Conservation (phyloP, 805 yeast species). For the Debaryomyces hansenii region DNA sequence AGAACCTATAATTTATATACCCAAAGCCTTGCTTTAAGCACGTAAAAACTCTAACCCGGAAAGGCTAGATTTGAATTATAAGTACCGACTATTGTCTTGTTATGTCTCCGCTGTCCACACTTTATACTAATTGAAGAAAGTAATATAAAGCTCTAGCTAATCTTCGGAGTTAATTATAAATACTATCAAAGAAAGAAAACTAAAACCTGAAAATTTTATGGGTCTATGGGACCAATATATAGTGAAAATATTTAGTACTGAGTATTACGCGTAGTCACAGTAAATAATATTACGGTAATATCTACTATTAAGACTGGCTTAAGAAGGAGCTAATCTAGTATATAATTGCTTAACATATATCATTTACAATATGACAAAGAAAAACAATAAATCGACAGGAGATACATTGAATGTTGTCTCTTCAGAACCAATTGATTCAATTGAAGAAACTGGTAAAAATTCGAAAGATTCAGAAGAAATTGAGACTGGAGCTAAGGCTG, state of each 20-base stretch:
- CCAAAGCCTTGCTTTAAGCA: background rate
- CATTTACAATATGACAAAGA: conserved; percentile 2
- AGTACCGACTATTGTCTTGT: conserved; percentile 7
- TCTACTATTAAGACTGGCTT: background rate
- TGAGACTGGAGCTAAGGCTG: conserved; percentile 2
- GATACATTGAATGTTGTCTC: conserved; percentile 31
- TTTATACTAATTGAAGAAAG: conserved; percentile 25
- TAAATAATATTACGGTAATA: background rate
- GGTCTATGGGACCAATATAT: background rate
- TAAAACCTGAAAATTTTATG: conserved; percentile 1
- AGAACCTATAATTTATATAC: conserved; percentile 5
- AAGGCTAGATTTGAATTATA: conserved; percentile 3
- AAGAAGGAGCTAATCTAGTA: background rate
- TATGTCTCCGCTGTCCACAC: conserved; percentile 53
- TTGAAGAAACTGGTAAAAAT: conserved; percentile 13
- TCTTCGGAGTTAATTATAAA: conserved; percentile 29
- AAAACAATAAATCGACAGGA: conserved; percentile 3
- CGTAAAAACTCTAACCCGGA: conserved; percentile 2
- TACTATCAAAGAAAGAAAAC: conserved; percentile 24
- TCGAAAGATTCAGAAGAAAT: background rate
- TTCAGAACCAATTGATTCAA: conserved; percentile 31
- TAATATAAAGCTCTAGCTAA: conserved; percentile 43
- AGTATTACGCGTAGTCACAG: background rate
- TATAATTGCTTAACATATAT: no score
- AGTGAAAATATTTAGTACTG: background rate